phyloP scores from a whole-genome alignment of 768 basidiomycete genomes.

The Gloeostereum incarnatum region DNA sequence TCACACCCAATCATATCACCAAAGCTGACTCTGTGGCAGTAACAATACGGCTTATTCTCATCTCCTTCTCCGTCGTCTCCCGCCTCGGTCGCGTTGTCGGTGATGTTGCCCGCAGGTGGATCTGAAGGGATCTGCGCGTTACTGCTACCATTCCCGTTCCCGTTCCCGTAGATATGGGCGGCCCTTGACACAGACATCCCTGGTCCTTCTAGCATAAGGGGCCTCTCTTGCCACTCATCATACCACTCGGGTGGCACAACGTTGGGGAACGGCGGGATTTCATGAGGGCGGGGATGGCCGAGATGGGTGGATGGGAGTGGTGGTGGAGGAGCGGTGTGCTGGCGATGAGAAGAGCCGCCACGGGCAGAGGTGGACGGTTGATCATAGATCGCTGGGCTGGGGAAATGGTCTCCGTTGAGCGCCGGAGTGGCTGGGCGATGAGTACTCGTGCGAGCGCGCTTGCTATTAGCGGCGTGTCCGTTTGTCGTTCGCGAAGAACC shows the following conservation, averaged over 20 bases:
- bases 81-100: slow-evolving; percentile 26
- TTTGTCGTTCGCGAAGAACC: slow-evolving; percentile 17
- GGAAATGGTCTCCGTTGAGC: slow-evolving; percentile 24
- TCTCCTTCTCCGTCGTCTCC: slow-evolving; percentile 53
- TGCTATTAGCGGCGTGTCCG: slow-evolving; percentile 20
- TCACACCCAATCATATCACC: slow-evolving; percentile 97
- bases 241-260: slow-evolving; percentile 37
- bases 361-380: slow-evolving; percentile 17
- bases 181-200: slow-evolving; percentile 65
- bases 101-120: slow-evolving; percentile 8
- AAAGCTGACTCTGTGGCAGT: slow-evolving; percentile 77
- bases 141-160: not conserved
- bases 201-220: slow-evolving; percentile 60
- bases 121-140: not conserved
- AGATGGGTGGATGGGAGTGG: slow-evolving; percentile 43
- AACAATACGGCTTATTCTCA: slow-evolving; percentile 68
- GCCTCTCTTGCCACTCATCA: too few relatives aligned
- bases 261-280: slow-evolving; percentile 12
- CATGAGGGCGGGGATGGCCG: slow-evolving; percentile 35
- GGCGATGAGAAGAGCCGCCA: too few relatives aligned
- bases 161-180: slow-evolving; percentile 8
- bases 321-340: slow-evolving; percentile 40
- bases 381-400: slow-evolving; percentile 14
- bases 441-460: slow-evolving; percentile 32
- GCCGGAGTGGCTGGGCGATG: slow-evolving; percentile 28